Evolutionary conservation across 169 alveolate species (phyloP), one percentile per base, ranked within the genome.

Genomic region (Amoebophrya sp.): DNA sequence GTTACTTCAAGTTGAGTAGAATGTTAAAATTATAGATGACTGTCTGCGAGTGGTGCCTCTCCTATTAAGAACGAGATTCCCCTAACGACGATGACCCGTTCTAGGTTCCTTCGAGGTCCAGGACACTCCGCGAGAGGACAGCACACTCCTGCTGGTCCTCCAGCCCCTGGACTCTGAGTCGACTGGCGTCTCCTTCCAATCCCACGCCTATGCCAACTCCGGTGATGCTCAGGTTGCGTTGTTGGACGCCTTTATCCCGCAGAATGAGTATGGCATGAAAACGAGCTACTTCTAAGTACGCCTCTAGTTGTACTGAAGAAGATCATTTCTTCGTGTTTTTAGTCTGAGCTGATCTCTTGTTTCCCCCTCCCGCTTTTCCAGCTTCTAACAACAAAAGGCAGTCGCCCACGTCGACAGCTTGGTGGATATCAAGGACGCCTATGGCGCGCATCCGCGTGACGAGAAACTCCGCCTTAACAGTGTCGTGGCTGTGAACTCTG

Each of bases 91-190:
- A n/a, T n/a, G n/a, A n/a, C n/a, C n/a, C n/a, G n/a, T n/a, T n/a
- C n/a, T 36, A 65, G 83, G 83, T 65, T 65, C 83, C n/a, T 65
- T 65, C 26, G 83, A 65, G 26, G 83, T 65, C 33, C 83, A 65
- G 83, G 83, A 65, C 83, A 65, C 83, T 65, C 83, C 83, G 36
- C 83, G 83, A 10, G 83, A 65, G 83, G 83, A 65, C 83, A 26
- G 39, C 33, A 65, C 83, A 36, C 26, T 65, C 38, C 83, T 65
- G 36, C 83, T 65, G 36, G 83, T 65, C 2, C 83, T 65, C 36
- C 83, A 65, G 83, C 83, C 83, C 36, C 83, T 65, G 83, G 83
- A 65, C n/a, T 29, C 83, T 1, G 83, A 65, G 36, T 12, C 36
- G 36, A 65, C 83, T 29, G 83, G 83, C 38, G 83, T 65, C 2